phyloP scores from a whole-genome alignment of 2,329 filamentous ascomycete species.

The Ophiostoma sp. region DNA sequence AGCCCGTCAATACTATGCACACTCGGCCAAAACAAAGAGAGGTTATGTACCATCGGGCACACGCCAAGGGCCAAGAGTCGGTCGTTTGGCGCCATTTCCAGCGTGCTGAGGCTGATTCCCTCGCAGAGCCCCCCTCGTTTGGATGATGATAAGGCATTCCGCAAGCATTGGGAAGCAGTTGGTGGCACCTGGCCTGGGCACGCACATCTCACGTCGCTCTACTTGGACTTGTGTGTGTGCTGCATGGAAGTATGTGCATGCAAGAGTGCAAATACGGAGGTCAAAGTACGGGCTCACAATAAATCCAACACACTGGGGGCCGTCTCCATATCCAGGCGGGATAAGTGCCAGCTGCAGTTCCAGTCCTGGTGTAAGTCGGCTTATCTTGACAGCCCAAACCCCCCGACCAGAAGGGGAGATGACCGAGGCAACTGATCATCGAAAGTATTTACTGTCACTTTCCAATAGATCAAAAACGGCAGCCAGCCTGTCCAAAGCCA shows the following conservation, averaged over 20 bases:
- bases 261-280: neutral
- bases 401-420: neutral
- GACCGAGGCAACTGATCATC: neutral
- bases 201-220: constrained; percentile 6
- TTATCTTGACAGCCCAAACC: neutral
- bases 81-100: neutral
- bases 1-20: neutral
- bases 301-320: neutral
- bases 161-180: neutral
- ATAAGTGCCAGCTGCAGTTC: neutral
- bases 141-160: neutral
- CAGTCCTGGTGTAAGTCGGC: neutral
- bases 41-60: neutral
- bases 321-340: neutral
- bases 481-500: neutral
- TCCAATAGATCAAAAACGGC: neutral
- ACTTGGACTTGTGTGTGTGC: neutral
- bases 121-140: neutral
- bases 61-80: neutral
- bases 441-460: neutral
- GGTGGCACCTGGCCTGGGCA: neutral
- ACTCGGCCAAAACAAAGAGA: neutral
- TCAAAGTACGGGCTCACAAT: neutral
- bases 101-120: neutral
- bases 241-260: neutral